Evolutionary conservation across 441 rosid species (phyloP).

Genomic region (Mallotus japonicus): DNA sequence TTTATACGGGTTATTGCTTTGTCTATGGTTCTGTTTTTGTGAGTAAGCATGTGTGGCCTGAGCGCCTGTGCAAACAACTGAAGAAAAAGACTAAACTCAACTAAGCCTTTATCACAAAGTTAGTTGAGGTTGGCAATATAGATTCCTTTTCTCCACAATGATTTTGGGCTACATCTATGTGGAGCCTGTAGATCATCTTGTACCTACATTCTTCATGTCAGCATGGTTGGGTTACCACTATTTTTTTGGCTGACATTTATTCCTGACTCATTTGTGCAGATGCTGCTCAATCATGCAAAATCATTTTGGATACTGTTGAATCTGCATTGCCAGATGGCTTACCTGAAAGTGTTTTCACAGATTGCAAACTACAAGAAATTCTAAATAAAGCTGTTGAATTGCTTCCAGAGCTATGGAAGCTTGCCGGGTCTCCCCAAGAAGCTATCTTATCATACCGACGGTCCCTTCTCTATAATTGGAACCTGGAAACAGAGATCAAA

Average conservation of each 20-base stretch:
- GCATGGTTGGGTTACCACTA: background rate
- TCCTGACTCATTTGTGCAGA: slow-evolving; percentile 47
- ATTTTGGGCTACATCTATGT: too few relatives aligned
- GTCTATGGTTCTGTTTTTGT: background rate
- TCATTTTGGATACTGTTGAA: slow-evolving; percentile 73
- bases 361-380: slow-evolving; percentile 65
- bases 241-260: slow-evolving; percentile 22
- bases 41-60: background rate
- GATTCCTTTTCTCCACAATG: too few relatives aligned
- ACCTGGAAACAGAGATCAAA: slow-evolving; percentile 53
- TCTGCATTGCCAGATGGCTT: slow-evolving; percentile 73
- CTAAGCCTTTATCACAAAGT: too few relatives aligned
- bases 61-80: background rate
- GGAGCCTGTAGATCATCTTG: too few relatives aligned
- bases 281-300: slow-evolving; percentile 80
- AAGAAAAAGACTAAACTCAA: background rate
- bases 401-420: slow-evolving; percentile 83
- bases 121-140: too few relatives aligned
- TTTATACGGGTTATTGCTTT: background rate
- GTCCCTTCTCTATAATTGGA: slow-evolving; percentile 74
- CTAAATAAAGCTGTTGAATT: slow-evolving; percentile 66
- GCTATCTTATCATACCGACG: slow-evolving; percentile 62
- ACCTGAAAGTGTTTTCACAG: slow-evolving; percentile 54
- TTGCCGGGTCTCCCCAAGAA: slow-evolving; percentile 58
- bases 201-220: too few relatives aligned